Evolutionary conservation across 805 yeast genomes (phyloP), one percentile per base, ranked within the genome.

Genomic region (Yarrowia hollandica): DNA sequence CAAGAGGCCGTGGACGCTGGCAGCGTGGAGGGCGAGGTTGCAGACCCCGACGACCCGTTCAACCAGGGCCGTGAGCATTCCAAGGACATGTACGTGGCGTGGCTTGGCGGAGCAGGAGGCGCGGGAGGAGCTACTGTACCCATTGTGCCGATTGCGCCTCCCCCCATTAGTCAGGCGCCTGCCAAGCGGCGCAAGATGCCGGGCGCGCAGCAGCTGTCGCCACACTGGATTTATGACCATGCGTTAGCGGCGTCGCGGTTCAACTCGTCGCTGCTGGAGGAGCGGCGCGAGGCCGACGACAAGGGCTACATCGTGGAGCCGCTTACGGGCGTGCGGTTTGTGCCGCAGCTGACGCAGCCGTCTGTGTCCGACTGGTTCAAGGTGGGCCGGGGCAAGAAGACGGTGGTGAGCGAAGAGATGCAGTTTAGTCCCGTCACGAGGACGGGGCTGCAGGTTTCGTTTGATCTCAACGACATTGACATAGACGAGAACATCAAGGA

Each of bases 191-290:
- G 55, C 1, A 48, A 48, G 39, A 23, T 23, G 30, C 12, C 19
- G 4, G 54, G 54, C 7, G 54, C 54, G 21, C 69, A 68, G 31
- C 18, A 42, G 42, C 61, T 41, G 61, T 62, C 67, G 15, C 64
- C 82, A 44, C 82, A 86, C 33, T 90, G 97, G 96, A 80, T 90
- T 73, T 82, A 80, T 64, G 91, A 88, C 66, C 90, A 89, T 64
- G 94, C 96, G 0, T 72, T 78, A n/a, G 86, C 92, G 28, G 82
- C 90, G 3, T 78, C 86, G 63, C 83, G 83, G 55, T 88, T 81
- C 68, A 94, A 94, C 70, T 74, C 81, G 30, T 78, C 78, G 60
- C 72, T 90, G 46, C 71, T 79, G 33, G 81, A 79, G 58, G 82
- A 86, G 61, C 76, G 91, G 62, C 79, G 80, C 3, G 21, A 74